phyloP scores from a whole-genome alignment of 1,284 basidiomycete genomes.

The Ustilago sp. region DNA sequence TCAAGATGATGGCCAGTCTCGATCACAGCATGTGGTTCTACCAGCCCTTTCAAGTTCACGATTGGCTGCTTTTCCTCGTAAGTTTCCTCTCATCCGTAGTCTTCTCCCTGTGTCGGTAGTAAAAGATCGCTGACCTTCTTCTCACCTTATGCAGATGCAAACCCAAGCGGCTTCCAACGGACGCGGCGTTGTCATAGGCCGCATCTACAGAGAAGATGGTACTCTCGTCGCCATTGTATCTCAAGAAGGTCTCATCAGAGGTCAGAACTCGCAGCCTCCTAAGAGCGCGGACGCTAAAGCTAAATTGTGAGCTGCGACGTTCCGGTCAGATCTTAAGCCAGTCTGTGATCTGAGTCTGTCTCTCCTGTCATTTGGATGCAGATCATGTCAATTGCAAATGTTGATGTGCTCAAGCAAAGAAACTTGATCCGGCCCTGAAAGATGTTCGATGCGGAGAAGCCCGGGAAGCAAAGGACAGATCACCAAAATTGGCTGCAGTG shows the following conservation, averaged over 20 bases:
- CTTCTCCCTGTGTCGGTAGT: neutral
- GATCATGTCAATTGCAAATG: neutral
- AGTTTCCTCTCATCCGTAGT: conserved; percentile 9
- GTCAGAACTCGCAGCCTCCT: conserved; percentile 13
- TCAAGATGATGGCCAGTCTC: conserved; percentile 67
- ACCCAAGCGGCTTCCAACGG: conserved; percentile 64
- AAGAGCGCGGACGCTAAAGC: conserved; percentile 12
- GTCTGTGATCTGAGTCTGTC: neutral
- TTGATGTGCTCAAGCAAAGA: neutral
- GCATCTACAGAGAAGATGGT: conserved; percentile 64
- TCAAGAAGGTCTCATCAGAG: conserved; percentile 56
- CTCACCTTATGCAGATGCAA: conserved; percentile 52
- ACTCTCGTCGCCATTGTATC: conserved; percentile 62
- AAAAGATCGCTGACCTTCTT: conserved; percentile 3
- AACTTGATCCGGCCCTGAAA: conserved; percentile 31
- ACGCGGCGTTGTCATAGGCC: conserved; percentile 60
- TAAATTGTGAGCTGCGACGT: conserved; percentile 23
- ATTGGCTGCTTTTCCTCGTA: conserved; percentile 66
- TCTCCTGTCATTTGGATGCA: neutral
- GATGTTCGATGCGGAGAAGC: conserved; percentile 13
- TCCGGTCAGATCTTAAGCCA: neutral
- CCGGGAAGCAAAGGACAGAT: conserved; percentile 17
- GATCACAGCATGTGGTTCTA: conserved; percentile 69
- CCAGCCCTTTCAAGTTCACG: conserved; percentile 59
- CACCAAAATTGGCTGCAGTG: conserved; percentile 31